A percentile compares a stretch with the other conserved stretches of the same genome.
These are phyloP conservation scores for Metschnikowia cerradonensis DNA, from an alignment of 805 yeast genomes.

Conservation along the genomic window DNA sequence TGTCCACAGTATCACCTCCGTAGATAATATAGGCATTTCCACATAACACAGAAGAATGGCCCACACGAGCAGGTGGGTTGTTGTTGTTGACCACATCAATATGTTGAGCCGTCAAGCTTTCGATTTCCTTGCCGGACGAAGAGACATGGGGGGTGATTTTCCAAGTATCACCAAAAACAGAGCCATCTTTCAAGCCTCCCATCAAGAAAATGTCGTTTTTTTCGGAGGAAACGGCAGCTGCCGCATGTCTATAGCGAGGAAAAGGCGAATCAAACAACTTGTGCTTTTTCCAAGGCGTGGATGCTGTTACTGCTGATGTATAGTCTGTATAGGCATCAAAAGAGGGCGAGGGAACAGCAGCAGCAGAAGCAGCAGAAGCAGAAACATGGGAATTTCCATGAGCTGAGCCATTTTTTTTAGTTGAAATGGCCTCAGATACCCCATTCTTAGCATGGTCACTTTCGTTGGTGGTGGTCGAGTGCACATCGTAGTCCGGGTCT, in stretches of 20 bases:
- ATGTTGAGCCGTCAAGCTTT: slow-evolving; percentile 28
- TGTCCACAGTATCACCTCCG: slow-evolving; percentile 93
- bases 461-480: neutral
- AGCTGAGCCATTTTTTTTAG: slow-evolving; percentile 1
- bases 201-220: slow-evolving; percentile 79
- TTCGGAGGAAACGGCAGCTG: slow-evolving; percentile 62
- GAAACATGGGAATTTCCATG: neutral
- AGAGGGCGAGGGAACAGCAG: neutral
- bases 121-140: slow-evolving; percentile 18
- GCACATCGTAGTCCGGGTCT: slow-evolving; percentile 4
- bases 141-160: slow-evolving; percentile 53
- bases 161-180: slow-evolving; percentile 97
- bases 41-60: slow-evolving; percentile 86
- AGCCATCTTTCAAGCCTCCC: slow-evolving; percentile 93
- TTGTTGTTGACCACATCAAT: slow-evolving; percentile 57
- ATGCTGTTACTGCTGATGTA: neutral
- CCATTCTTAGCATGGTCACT: neutral
- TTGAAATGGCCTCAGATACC: neutral
- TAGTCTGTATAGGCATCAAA: slow-evolving; percentile 11
- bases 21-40: slow-evolving; percentile 94
- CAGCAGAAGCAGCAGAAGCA: neutral
- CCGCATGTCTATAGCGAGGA: slow-evolving; percentile 92
- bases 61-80: slow-evolving; percentile 93
- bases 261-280: slow-evolving; percentile 75
- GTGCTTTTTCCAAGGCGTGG: slow-evolving; percentile 64